These are phyloP conservation scores for Theileria annulata DNA, from an alignment of 169 alveolate species.

Conservation along the genomic window DNA sequence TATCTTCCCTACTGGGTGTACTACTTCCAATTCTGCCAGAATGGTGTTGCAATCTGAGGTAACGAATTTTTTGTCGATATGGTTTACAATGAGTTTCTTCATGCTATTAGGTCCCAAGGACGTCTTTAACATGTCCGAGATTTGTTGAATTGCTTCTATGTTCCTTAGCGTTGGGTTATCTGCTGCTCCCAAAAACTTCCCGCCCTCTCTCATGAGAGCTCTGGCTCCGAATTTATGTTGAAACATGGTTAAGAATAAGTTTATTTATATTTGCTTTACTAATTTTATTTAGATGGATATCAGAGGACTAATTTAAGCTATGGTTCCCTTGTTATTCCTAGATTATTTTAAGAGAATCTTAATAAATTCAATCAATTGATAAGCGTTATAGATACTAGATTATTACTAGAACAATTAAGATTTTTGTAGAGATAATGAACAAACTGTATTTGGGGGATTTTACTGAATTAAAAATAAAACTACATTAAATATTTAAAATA, in stretches of 20 bases:
- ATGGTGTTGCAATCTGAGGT: slow-evolving; percentile 97
- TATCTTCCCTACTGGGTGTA: slow-evolving; percentile 99
- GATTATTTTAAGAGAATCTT: no score
- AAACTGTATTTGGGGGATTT: not conserved
- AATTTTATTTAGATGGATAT: not conserved
- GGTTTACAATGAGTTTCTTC: slow-evolving; percentile 97
- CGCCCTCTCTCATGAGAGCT: slow-evolving; percentile 84
- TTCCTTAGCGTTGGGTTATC: slow-evolving; percentile 92
- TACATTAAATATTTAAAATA: not conserved
- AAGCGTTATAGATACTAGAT: no score
- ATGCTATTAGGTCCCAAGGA: slow-evolving; percentile 96
- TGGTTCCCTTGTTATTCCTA: not conserved
- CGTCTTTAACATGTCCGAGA: slow-evolving; percentile 91
- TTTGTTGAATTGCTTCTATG: slow-evolving; percentile 92
- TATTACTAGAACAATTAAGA: no score
- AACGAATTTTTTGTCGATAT: slow-evolving; percentile 93
- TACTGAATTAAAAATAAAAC: not conserved
- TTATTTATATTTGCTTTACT: not conserved
- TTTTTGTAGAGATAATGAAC: no score
- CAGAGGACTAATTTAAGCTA: not conserved
- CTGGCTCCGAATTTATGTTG: slow-evolving; percentile 68
- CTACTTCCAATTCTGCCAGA: slow-evolving; percentile 95
- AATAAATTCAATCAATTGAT: no score
- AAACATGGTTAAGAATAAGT: slow-evolving; percentile 40
- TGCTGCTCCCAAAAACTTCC: slow-evolving; percentile 87